Evolutionary conservation across 2,329 filamentous ascomycete genomes (phyloP), one percentile per base, ranked within the genome.

Genomic region (Fusarium nodosum): DNA sequence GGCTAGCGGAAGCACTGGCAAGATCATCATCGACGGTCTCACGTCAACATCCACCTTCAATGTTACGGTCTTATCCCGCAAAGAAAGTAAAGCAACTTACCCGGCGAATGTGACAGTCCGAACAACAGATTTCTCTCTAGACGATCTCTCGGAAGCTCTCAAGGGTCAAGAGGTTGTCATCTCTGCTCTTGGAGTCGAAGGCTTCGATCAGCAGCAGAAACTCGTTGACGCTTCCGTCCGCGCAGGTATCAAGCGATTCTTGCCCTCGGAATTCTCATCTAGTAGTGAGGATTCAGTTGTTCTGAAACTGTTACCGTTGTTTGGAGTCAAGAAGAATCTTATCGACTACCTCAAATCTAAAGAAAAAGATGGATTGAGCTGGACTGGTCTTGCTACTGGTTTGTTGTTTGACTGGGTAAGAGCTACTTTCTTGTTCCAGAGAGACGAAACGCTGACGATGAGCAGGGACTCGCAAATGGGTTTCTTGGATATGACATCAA

Each of bases 361-460:
- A 15, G 56, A 59, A 18, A 56, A 59, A 2, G 20, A 59, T 16
- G 56, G 56, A 5, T 2, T 56, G 9, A 59, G 20, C 5, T 59
- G 56, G 56, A 59, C 56, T 18, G 56, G 50, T 22, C 16, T 59
- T 10, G 56, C 56, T 0, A 59, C 56, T 18, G 56, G 56, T 0
- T 33, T 59, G 2, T 22, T 59, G 10, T 59, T 59, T 8, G 56
- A 59, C 16, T 59, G 56, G 56, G 56, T 57, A 52, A 6, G 41
- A 8, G 2, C 2, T 24, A 5, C 7, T 10, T 10, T 10, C 6
- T 6, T 6, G 2, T 11, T 3, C 31, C 5, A 20, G 3, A 6
- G 12, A 18, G 4, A 22, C 2, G 3, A 3, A 2, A 20, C n/a
- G 18, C 30, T 57, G 1, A 57, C 24, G 4, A 20, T 9, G 1